Evolutionary conservation across 306 rosid genomes (phyloP).

Genomic region (Rubus parviflorus): DNA sequence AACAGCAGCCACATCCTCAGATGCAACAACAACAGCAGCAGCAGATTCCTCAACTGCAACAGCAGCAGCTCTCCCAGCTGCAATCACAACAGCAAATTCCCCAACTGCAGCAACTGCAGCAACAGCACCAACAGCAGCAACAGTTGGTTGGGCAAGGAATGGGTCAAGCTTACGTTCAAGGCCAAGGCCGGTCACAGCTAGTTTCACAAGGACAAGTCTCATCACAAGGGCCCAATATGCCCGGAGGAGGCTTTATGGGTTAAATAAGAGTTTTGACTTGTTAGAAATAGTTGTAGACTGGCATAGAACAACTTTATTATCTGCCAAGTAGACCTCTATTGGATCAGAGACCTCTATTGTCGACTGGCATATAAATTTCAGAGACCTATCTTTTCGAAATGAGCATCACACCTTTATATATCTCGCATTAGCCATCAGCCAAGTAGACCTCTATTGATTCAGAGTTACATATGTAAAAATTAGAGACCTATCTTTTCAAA

Average conservation of each 20-base stretch:
- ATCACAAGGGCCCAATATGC: constrained; percentile 71
- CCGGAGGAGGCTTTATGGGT: constrained; percentile 79
- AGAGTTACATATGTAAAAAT: too few species aligned
- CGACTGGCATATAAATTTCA: background rate
- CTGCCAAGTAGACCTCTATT: background rate
- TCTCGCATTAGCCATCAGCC: background rate
- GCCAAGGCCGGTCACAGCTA: constrained; percentile 83
- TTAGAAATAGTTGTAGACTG: background rate
- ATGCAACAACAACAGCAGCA: constrained; percentile 47
- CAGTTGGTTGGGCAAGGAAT: constrained; percentile 83
- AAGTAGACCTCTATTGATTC: too few species aligned
- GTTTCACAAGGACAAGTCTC: constrained; percentile 81
- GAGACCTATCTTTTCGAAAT: background rate
- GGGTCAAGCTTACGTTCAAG: constrained; percentile 79
- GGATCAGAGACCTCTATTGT: background rate
- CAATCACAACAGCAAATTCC: constrained; percentile 54
- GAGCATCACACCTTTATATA: background rate
- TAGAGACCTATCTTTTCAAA: too few species aligned
- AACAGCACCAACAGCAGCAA: constrained; percentile 63
- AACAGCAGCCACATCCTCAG: constrained; percentile 47
- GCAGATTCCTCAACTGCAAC: constrained; percentile 32
- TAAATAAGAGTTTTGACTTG: constrained; percentile 22
- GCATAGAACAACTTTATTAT: background rate
- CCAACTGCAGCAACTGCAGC: constrained; percentile 59
- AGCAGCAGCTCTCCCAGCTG: constrained; percentile 40